Evolutionary conservation across 208 protist species (phyloP).

Genomic region (Angomonas desouzai): DNA sequence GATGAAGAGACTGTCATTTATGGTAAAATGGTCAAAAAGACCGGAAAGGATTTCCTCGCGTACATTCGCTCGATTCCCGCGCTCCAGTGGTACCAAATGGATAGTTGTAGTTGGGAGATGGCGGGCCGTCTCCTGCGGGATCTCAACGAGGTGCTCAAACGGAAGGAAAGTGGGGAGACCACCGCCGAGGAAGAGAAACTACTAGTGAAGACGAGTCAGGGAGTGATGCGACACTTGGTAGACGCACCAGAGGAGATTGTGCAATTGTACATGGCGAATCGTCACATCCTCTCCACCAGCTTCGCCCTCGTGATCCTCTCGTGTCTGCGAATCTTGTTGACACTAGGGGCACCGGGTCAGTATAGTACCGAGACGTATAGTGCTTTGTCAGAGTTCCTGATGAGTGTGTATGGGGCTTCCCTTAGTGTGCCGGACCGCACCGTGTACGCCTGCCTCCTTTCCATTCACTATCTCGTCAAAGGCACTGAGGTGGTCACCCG

Average conservation of each 20-base stretch:
- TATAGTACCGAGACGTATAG: background rate
- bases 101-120: slow-evolving; percentile 28
- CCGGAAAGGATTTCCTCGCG: background rate
- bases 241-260: background rate
- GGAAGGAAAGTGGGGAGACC: background rate
- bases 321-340: slow-evolving; percentile 24
- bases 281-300: slow-evolving; percentile 19
- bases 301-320: slow-evolving; percentile 39
- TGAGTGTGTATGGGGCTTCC: slow-evolving; percentile 52
- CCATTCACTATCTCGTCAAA: slow-evolving; percentile 54
- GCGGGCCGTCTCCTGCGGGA: slow-evolving; percentile 23
- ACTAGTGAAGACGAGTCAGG: background rate
- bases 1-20: slow-evolving; percentile 46
- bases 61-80: slow-evolving; percentile 4
- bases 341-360: background rate
- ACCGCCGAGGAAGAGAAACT: background rate
- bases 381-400: slow-evolving; percentile 16
- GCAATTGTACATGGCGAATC: slow-evolving; percentile 10
- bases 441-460: slow-evolving; percentile 67
- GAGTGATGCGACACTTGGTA: slow-evolving; percentile 3
- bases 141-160: slow-evolving; percentile 7
- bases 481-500: background rate
- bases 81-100: slow-evolving; percentile 23
- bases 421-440: slow-evolving; percentile 62
- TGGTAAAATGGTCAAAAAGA: slow-evolving; percentile 12